phyloP scores from a whole-genome alignment of 2,329 filamentous ascomycete species.

The Cladorrhinum sp. region DNA sequence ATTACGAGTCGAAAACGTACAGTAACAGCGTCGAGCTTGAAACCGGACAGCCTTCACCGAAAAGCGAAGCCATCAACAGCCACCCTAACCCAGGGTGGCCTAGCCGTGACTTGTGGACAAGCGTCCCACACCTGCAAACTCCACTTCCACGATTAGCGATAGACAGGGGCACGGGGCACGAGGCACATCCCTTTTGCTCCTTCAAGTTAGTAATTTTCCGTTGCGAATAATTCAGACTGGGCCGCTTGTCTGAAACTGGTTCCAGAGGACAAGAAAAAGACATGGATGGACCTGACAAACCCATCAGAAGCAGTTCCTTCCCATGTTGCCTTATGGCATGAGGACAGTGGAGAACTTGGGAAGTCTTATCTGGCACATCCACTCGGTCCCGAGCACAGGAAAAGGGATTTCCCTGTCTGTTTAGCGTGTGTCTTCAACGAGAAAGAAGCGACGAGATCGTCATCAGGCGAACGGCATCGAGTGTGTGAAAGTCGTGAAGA shows the following conservation, averaged over 20 bases:
- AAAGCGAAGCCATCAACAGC: neutral
- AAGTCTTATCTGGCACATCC: neutral
- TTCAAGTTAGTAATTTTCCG: neutral
- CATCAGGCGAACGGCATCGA: neutral
- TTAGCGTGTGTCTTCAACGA: neutral
- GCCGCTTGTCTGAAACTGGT: neutral
- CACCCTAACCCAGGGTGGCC: slow-evolving; percentile 4
- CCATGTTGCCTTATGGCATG: neutral
- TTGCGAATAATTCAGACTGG: neutral
- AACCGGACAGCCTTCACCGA: neutral
- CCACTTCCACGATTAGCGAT: slow-evolving; percentile 15
- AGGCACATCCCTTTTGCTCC: neutral
- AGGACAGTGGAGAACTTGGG: neutral
- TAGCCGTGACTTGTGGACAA: neutral
- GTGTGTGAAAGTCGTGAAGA: neutral
- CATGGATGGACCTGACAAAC: neutral
- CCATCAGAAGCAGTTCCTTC: neutral
- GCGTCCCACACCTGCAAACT: neutral
- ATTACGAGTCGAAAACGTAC: neutral
- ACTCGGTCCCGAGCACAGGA: neutral
- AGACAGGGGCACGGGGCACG: neutral
- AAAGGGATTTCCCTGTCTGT: neutral
- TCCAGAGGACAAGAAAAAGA: neutral
- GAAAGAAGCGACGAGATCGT: neutral
- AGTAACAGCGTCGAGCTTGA: no score